Percentiles rank a stretch among this genome's conserved stretches.
These are phyloP conservation scores for Coemansia asiatica DNA, from an alignment of 192 early-diverging fungal genomes.

Conservation along the genomic window DNA sequence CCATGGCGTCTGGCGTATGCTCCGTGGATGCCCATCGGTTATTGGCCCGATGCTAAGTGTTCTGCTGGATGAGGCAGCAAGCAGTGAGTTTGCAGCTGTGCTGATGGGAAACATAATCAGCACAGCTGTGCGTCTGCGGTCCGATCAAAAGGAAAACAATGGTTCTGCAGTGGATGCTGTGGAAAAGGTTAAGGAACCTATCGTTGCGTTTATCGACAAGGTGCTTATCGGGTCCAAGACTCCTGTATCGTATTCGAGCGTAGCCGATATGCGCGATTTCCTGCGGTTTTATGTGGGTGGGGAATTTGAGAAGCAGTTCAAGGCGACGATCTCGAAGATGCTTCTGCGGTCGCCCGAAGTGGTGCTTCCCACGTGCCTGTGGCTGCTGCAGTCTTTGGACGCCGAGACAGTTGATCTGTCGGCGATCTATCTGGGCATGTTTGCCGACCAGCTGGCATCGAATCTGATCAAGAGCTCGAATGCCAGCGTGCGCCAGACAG, in stretches of 20 bases:
- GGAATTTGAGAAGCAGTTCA: slow-evolving; percentile 60
- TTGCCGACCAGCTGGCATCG: slow-evolving; percentile 53
- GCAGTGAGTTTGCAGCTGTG: slow-evolving; percentile 54
- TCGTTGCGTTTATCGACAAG: slow-evolving; percentile 31
- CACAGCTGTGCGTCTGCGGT: slow-evolving; percentile 55
- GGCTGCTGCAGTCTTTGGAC: slow-evolving; percentile 63
- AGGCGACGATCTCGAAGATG: slow-evolving; percentile 69
- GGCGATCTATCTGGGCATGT: slow-evolving; percentile 61
- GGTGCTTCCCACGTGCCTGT: slow-evolving; percentile 63
- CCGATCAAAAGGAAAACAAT: slow-evolving; percentile 21
- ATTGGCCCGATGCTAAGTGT: slow-evolving; percentile 49
- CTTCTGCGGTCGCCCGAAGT: slow-evolving; percentile 85
- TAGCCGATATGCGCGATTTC: slow-evolving; percentile 60
- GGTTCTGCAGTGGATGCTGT: slow-evolving; percentile 35
- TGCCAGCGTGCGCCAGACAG: slow-evolving; percentile 23
- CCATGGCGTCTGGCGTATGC: slow-evolving; percentile 50
- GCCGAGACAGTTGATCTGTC: slow-evolving; percentile 53
- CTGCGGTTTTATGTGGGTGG: slow-evolving; percentile 58
- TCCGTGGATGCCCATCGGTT: slow-evolving; percentile 43
- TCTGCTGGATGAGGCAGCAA: slow-evolving; percentile 42
- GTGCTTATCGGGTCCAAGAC: slow-evolving; percentile 23
- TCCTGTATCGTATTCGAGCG: slow-evolving; percentile 23
- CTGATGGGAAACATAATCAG: slow-evolving; percentile 66
- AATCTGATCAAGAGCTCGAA: slow-evolving; percentile 48
- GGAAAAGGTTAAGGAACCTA: slow-evolving; percentile 37